These are phyloP conservation scores for Cymbidium sinense DNA, from an alignment of 106 monocot species.

Conservation along the genomic window DNA sequence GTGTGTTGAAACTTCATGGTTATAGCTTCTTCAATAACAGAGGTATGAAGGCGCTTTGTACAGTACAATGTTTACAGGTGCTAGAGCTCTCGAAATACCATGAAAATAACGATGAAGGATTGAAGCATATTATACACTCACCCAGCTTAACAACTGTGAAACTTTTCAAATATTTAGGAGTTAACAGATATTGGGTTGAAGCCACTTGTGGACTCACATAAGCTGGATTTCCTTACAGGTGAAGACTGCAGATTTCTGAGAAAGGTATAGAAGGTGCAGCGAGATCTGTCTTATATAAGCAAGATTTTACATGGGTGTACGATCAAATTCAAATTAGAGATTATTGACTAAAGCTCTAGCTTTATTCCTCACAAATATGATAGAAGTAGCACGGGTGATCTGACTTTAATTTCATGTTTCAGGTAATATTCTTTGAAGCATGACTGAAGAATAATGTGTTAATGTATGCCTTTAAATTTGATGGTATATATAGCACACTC, in stretches of 20 bases:
- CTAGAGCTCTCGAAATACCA: constrained; percentile 56
- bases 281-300: constrained; percentile 41
- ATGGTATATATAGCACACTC: no score
- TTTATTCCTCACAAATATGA: no score
- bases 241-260: constrained; percentile 56
- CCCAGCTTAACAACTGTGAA: constrained; percentile 36
- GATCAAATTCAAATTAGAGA: neutral
- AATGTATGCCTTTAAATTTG: no score
- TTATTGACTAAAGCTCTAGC: neutral
- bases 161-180: constrained; percentile 48
- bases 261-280: constrained; percentile 51
- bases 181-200: constrained; percentile 60
- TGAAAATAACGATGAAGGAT: constrained; percentile 42
- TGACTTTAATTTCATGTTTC: no score
- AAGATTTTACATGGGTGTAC: constrained; percentile 57
- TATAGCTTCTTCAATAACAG: constrained; percentile 40
- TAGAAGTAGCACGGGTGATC: no score
- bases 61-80: constrained; percentile 24
- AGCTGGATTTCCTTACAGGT: constrained; percentile 41
- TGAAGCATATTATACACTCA: constrained; percentile 17
- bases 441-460: no score
- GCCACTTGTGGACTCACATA: constrained; percentile 29
- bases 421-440: no score
- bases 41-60: constrained; percentile 56
- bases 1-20: constrained; percentile 30